Evolutionary conservation across 2,329 filamentous ascomycete species (phyloP), one percentile per base, ranked within the genome.

Genomic region (Emmonsia crescens): DNA sequence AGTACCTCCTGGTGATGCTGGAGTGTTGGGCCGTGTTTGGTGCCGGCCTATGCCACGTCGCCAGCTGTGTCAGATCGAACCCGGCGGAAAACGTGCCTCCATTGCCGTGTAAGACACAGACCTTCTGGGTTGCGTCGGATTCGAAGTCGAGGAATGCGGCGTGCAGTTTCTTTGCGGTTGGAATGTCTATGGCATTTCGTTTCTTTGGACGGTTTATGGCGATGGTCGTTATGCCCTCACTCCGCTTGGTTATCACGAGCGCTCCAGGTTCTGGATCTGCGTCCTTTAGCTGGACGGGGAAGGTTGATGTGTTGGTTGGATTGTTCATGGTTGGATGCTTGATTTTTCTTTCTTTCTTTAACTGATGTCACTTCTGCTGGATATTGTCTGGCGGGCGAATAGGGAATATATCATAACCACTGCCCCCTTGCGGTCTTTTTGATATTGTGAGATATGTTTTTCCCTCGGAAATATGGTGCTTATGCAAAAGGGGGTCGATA

Each of bases 31-130:
- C 40, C 36, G 36, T 44, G 16, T 57, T 38, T 16, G 55, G 19
- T 42, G 24, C 3, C 21, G 58, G 44, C 38, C 51, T 58, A 31
- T 67, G 63, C 60, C 63, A 63, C 57, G 65, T 67, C 19, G 76
- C 73, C n/a, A 80, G 68, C 36, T 78, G 73, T 62, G 80, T 75
- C 0, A 84, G 73, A 65, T 84, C 82, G 61, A 77, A 79, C 5
- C 82, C 81, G 0, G 81, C 79, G 68, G 80, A 83, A 65, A 84
- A 84, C 1, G 74, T 80, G 5, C 71, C 72, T 21, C 77, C 74
- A 5, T 72, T 70, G 12, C 82, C 81, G 57, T 77, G 69, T 29
- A 84, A 73, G 38, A 85, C 71, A 69, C 79, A 80, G 8, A 84
- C 75, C 65, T 82, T 83, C 64, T 84, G 81, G 1, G 71, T 67